phyloP scores from a whole-genome alignment of 176 grass and related monocot species.

The Eremochloa ophiuroides region DNA sequence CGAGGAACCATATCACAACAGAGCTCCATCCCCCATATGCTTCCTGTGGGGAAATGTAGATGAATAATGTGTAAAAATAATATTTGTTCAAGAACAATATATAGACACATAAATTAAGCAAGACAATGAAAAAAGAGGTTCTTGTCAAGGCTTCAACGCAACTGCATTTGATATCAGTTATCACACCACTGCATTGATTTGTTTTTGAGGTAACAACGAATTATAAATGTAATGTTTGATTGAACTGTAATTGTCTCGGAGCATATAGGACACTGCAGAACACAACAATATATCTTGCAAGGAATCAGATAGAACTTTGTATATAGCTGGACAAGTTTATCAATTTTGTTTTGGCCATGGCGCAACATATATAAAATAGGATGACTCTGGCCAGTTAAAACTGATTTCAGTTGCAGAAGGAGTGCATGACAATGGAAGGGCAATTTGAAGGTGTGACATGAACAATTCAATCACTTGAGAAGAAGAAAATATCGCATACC shows the following conservation, averaged over 20 bases:
- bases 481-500: constrained; percentile 35
- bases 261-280: neutral
- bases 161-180: neutral
- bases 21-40: constrained; percentile 96
- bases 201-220: neutral
- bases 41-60: constrained; percentile 35
- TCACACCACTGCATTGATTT: neutral
- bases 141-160: neutral
- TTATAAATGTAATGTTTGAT: neutral
- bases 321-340: neutral
- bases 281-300: neutral
- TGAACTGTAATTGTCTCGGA: neutral
- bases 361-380: neutral
- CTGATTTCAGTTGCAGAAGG: neutral
- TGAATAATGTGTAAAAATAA: neutral
- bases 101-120: neutral
- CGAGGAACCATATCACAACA: constrained; percentile 64
- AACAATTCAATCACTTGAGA: neutral
- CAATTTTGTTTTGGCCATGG: neutral
- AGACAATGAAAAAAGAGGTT: neutral
- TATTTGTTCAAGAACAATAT: neutral
- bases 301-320: neutral
- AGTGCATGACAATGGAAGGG: neutral
- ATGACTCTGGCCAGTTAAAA: neutral
- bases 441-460: neutral